phyloP scores from a whole-genome alignment of 2,329 filamentous ascomycete genomes.

The Lasiodiplodia gonubiensis region DNA sequence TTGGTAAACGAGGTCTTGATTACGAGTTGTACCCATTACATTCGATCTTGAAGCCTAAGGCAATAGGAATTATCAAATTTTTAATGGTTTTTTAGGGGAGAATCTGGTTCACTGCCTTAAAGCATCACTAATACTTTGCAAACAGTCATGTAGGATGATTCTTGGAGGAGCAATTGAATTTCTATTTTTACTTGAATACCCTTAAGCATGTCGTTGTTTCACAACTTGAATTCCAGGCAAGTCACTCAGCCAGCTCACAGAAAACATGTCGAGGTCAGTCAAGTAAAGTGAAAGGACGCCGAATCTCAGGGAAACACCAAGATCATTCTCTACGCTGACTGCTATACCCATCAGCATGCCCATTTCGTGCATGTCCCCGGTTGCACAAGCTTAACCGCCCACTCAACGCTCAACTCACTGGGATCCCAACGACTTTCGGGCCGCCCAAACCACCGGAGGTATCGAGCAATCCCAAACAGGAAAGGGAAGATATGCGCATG shows the following conservation, averaged over 20 bases:
- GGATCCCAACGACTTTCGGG: not conserved
- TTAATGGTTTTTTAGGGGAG: not conserved
- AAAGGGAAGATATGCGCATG: not conserved
- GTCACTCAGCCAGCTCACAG: not conserved
- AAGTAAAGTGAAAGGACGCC: not conserved
- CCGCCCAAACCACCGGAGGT: not conserved
- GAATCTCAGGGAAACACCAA: not conserved
- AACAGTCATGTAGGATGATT: too few relatives aligned
- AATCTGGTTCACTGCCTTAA: too few relatives aligned
- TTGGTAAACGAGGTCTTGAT: too few relatives aligned
- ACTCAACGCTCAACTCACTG: not conserved
- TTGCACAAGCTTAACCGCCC: not conserved
- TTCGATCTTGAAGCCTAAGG: too few relatives aligned
- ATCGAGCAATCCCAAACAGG: not conserved
- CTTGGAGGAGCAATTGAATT: too few relatives aligned
- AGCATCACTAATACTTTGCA: too few relatives aligned
- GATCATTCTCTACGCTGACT: not conserved
- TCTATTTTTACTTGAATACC: not conserved
- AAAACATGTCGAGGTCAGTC: too few relatives aligned
- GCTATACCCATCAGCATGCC: not conserved
- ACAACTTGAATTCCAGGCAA: not conserved
- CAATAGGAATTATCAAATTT: too few relatives aligned
- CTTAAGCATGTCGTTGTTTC: not conserved
- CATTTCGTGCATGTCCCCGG: not conserved
- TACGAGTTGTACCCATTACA: too few relatives aligned